Percentiles rank a stretch among this genome's conserved stretches.
These are phyloP conservation scores for Boletellus emodensis DNA, from an alignment of 768 basidiomycete genomes.

Conservation along the genomic window DNA sequence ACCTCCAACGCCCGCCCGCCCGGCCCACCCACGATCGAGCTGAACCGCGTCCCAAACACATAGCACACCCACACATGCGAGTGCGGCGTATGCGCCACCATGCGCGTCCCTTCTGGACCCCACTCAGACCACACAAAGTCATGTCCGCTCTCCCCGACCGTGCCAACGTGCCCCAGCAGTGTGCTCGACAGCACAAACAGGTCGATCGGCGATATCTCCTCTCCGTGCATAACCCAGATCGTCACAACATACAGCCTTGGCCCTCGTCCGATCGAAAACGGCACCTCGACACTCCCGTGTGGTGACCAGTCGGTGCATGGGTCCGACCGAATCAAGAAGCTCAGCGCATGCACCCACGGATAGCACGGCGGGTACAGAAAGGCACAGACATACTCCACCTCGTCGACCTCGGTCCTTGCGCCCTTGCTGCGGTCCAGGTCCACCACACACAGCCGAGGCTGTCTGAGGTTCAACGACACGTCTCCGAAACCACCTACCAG, in stretches of 20 bases:
- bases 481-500: constrained; percentile 32
- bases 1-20: constrained; percentile 31
- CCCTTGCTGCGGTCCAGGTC: constrained; percentile 35
- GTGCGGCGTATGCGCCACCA: constrained; percentile 35
- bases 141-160: constrained; percentile 12
- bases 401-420: constrained; percentile 27
- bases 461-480: constrained; percentile 17
- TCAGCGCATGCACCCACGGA: constrained; percentile 24
- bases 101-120: constrained; percentile 47
- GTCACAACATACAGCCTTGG: constrained; percentile 47
- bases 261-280: constrained; percentile 42
- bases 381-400: constrained; percentile 32
- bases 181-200: constrained; percentile 43
- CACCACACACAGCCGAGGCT: constrained; percentile 35
- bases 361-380: constrained; percentile 42
- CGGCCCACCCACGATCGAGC: constrained; percentile 19
- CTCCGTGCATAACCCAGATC: constrained; percentile 34
- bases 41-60: constrained; percentile 47
- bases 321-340: constrained; percentile 49
- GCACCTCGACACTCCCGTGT: constrained; percentile 32
- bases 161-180: constrained; percentile 27
- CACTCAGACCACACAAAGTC: constrained; percentile 47
- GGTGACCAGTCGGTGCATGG: constrained; percentile 47
- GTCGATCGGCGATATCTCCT: constrained; percentile 31
- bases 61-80: constrained; percentile 57